Evolutionary conservation across 2,329 filamentous ascomycete genomes (phyloP).

Genomic region (Blastomyces gilchristii): DNA sequence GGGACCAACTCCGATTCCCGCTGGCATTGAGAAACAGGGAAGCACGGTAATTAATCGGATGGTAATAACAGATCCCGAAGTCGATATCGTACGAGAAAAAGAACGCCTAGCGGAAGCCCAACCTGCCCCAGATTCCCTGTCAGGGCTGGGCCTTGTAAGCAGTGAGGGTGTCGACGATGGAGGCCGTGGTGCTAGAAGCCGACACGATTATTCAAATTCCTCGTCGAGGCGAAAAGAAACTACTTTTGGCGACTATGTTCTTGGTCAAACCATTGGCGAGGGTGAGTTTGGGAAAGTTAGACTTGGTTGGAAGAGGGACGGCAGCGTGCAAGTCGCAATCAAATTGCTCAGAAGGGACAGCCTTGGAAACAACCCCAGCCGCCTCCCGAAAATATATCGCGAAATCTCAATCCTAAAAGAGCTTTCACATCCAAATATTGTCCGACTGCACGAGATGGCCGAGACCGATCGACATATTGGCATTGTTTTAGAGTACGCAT

Average conservation of each 20-base stretch:
- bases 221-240: conserved; percentile 56
- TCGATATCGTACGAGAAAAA: conserved; percentile 60
- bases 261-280: conserved; percentile 92
- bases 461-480: conserved; percentile 95
- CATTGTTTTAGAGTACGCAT: conserved; percentile 96
- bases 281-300: conserved; percentile 99
- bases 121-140: conserved; percentile 34
- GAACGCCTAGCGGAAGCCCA: conserved; percentile 56
- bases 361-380: conserved; percentile 75
- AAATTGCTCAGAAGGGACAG: conserved; percentile 92
- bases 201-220: conserved; percentile 49
- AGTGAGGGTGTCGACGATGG: conserved; percentile 42
- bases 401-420: conserved; percentile 85
- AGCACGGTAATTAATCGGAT: conserved; percentile 70
- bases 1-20: conserved; percentile 47
- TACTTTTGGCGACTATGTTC: conserved; percentile 89
- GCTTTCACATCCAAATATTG: conserved; percentile 91
- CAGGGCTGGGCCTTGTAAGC: conserved; percentile 41
- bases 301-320: conserved; percentile 94
- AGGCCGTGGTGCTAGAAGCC: conserved; percentile 29
- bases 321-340: conserved; percentile 88
- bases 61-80: conserved; percentile 63
- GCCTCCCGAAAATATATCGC: conserved; percentile 91
- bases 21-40: conserved; percentile 59
- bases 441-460: conserved; percentile 94